These are phyloP conservation scores for Codiaeum variegatum DNA, from an alignment of 441 rosid species.

Conservation along the genomic window DNA sequence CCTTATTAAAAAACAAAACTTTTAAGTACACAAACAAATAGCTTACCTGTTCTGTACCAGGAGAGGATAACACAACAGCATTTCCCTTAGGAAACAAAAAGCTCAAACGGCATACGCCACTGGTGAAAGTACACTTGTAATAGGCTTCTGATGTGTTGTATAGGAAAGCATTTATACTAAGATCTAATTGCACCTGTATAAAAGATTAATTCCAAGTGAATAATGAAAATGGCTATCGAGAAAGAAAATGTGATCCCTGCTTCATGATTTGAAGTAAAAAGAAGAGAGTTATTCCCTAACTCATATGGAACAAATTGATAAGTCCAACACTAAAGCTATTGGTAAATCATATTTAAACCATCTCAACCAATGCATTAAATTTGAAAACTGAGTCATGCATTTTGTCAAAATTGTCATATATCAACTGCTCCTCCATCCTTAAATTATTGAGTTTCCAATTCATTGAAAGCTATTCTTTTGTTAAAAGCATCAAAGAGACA, in stretches of 20 bases:
- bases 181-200: conserved; percentile 60
- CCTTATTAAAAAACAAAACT: too few species aligned
- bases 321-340: not conserved
- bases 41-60: conserved; percentile 55
- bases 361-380: not conserved
- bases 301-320: not conserved
- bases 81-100: conserved; percentile 63
- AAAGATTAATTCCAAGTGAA: conserved; percentile 8
- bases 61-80: conserved; percentile 67
- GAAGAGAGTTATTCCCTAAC: not conserved
- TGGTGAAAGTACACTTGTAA: conserved; percentile 62
- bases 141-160: conserved; percentile 78
- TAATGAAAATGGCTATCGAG: not conserved
- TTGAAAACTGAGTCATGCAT: not conserved
- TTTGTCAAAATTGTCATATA: not conserved
- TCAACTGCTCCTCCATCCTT: not conserved
- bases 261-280: too few species aligned
- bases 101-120: conserved; percentile 45
- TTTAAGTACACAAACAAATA: conserved; percentile 10
- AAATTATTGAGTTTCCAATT: not conserved
- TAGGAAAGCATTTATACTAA: conserved; percentile 50
- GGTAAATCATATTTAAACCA: not conserved
- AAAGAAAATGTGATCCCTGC: too few species aligned
- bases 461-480: not conserved
- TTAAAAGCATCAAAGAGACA: not conserved